Base-by-base conservation (phyloP, 768 basidiomycete species). In the Dentipellis sp. region DNA sequence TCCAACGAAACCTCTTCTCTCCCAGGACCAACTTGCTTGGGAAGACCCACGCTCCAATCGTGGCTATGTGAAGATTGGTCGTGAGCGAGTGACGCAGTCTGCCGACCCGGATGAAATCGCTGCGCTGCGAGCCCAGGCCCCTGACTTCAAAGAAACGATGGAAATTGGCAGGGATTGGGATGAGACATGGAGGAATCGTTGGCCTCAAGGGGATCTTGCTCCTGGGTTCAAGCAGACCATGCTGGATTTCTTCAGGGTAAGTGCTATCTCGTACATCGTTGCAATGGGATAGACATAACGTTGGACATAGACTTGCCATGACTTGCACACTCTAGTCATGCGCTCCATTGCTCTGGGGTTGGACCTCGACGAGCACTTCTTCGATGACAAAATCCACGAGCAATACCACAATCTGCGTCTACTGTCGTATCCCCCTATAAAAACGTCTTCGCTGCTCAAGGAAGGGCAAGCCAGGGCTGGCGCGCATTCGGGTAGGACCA, bases 151-250 rank as follows among this genome's bases (percentile, higher is more conserved):
- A 68, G 91, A 94, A 68, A 75, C 82, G 8, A 91, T 94, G 83
- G 91, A 94, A 68, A 92, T 94, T 47, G 91, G 92, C 34, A 78
- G 86, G 22, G 90, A 94, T 56, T 87, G 86, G 82, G 89, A 88
- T 61, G 72, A 77, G 14, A 75, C 70, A 39, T 90, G 85, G 84
- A 82, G 79, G 66, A 94, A 94, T 66, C 77, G 77, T 60, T 94
- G 92, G 91, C 91, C 88, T 3, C 69, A 72, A 45, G 82, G 88
- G 63, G 64, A 58, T 2, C 77, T 82, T 52, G 80, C 72, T 1
- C 86, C 89, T 0, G 75, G 67, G 9, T 94, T 91, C 72, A 86
- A 84, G 65, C 66, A 72, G 21, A 83, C 80, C 2, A 89, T 88
- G 84, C 69, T 90, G 59, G 72, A 78, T 56, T 94, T 94, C 71